Evolutionary conservation across 2,329 filamentous ascomycete species (phyloP).

Genomic region (Colletotrichum abscissum): DNA sequence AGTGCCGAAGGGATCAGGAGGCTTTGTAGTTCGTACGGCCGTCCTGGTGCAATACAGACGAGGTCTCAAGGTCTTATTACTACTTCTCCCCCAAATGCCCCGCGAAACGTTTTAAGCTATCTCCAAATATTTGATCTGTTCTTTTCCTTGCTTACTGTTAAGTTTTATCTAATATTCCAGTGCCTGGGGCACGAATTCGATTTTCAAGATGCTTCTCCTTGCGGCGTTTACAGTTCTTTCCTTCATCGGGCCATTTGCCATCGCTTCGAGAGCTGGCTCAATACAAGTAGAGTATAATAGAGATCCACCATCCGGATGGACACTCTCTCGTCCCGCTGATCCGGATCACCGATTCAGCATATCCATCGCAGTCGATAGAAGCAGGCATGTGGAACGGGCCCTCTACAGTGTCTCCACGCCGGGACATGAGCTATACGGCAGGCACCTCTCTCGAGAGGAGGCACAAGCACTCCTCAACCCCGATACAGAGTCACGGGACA

Average conservation of each 20-base stretch:
- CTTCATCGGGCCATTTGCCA: too few species aligned
- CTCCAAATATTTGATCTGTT: too few species aligned
- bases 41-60: too few species aligned
- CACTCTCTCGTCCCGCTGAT: neutral
- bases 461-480: slow-evolving; percentile 62
- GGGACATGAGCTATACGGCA: slow-evolving; percentile 56
- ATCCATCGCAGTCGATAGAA: slow-evolving; percentile 18
- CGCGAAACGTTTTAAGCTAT: too few species aligned
- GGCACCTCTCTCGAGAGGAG: slow-evolving; percentile 59
- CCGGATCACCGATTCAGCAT: neutral
- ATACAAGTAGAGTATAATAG: slow-evolving; percentile 7
- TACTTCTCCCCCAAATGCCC: too few species aligned
- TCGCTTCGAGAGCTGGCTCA: neutral
- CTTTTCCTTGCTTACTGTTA: too few species aligned
- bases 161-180: too few species aligned
- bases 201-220: neutral
- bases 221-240: neutral
- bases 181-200: too few species aligned
- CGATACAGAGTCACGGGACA: slow-evolving; percentile 47
- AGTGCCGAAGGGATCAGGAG: too few species aligned
- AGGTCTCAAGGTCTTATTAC: too few species aligned
- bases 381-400: slow-evolving; percentile 51
- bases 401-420: slow-evolving; percentile 63
- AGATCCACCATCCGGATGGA: slow-evolving; percentile 1
- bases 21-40: too few species aligned